Conservation (phyloP, 768 basidiomycete genomes). For the Panaeolus papilionaceus region DNA sequence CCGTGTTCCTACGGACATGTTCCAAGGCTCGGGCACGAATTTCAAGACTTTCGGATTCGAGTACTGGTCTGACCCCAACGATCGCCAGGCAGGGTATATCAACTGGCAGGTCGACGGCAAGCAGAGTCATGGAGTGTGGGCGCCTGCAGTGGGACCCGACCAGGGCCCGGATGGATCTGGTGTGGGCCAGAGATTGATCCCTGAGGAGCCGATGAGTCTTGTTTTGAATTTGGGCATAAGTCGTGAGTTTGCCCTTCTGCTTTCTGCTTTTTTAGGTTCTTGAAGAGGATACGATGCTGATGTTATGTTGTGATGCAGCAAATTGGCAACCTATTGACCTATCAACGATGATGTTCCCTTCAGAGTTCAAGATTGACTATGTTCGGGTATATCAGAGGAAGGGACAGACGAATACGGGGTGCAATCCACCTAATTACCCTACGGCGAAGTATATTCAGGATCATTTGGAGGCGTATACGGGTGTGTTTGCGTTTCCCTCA, state of each 20-base stretch:
- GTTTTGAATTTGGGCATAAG: slow-evolving; percentile 71
- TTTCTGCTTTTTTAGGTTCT: neutral
- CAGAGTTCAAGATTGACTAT: slow-evolving; percentile 77
- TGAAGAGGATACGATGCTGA: neutral
- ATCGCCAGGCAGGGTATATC: slow-evolving; percentile 64
- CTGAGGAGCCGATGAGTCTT: slow-evolving; percentile 66
- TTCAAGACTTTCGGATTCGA: slow-evolving; percentile 72
- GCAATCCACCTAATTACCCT: slow-evolving; percentile 67
- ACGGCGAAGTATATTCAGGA: slow-evolving; percentile 66
- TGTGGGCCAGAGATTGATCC: slow-evolving; percentile 64
- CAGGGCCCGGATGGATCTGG: slow-evolving; percentile 44
- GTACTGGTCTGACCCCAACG: slow-evolving; percentile 67
- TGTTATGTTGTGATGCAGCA: slow-evolving; percentile 35
- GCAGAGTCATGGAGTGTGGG: slow-evolving; percentile 56
- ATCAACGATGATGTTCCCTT: slow-evolving; percentile 68
- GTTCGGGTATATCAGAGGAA: slow-evolving; percentile 81
- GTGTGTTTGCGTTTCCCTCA: slow-evolving; percentile 46
- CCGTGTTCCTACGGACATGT: slow-evolving; percentile 55
- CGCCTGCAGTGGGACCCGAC: slow-evolving; percentile 54
- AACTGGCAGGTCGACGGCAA: slow-evolving; percentile 75
- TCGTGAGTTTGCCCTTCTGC: slow-evolving; percentile 37
- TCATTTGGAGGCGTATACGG: slow-evolving; percentile 62
- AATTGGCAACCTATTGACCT: slow-evolving; percentile 72
- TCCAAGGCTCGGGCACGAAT: slow-evolving; percentile 60
- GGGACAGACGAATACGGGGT: slow-evolving; percentile 64